Evolutionary conservation across 2,329 filamentous ascomycete species (phyloP).

Genomic region (Emydomyces testavorans): DNA sequence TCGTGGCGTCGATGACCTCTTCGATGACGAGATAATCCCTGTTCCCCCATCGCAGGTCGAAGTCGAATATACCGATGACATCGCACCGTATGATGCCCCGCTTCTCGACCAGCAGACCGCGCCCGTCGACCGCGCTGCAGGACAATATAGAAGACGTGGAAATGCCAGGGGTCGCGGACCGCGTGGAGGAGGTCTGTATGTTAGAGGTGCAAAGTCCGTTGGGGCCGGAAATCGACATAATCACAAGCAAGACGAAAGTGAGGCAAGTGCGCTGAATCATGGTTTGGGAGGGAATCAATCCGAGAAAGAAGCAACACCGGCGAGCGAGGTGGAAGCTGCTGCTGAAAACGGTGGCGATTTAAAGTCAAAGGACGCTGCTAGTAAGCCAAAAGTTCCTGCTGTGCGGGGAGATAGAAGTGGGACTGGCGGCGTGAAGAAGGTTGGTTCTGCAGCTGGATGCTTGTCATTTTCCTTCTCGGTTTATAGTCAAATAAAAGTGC

Average conservation of each 20-base stretch:
- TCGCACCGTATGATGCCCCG: not conserved
- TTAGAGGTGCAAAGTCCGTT: not conserved
- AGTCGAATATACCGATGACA: constrained; percentile 10
- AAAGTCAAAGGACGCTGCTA: constrained; percentile 18
- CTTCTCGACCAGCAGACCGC: not conserved
- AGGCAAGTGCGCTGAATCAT: not conserved
- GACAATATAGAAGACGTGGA: constrained; percentile 1
- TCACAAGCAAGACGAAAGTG: not conserved
- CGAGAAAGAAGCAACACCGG: constrained; percentile 1
- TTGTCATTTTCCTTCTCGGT: not conserved
- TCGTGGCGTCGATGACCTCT: constrained; percentile 40
- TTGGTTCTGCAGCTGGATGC: constrained; percentile 13
- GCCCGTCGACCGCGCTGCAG: constrained; percentile 4
- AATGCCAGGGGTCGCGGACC: constrained; percentile 7
- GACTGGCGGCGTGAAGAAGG: constrained; percentile 43
- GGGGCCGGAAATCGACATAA: not conserved
- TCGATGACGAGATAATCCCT: constrained; percentile 42
- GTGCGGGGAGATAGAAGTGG: constrained; percentile 45
- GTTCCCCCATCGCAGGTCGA: constrained; percentile 25
- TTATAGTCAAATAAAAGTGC: not conserved
- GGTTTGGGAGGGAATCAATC: not conserved
- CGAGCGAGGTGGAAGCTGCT: not conserved
- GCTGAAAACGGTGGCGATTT: not conserved
- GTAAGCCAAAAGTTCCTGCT: constrained; percentile 32
- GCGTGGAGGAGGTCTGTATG: constrained; percentile 4